phyloP scores from a whole-genome alignment of 1,284 basidiomycete species.

The Xerocomus alliaceus region DNA sequence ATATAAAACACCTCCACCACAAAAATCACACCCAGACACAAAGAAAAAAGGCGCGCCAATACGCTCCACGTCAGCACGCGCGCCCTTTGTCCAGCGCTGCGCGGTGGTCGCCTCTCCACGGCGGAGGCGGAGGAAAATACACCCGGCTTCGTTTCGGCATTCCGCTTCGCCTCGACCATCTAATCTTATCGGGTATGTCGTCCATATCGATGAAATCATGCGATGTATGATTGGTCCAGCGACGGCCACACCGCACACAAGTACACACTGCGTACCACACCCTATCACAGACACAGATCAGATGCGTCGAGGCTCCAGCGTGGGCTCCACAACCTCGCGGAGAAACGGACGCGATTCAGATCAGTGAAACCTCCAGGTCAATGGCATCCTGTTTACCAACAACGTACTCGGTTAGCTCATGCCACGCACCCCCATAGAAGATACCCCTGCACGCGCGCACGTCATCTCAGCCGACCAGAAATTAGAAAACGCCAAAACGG shows the following conservation, averaged over 20 bases:
- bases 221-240: conserved; percentile 12
- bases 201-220: conserved; percentile 29
- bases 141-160: conserved; percentile 11
- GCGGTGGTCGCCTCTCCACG: background rate
- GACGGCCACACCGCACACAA: background rate
- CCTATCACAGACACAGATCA: conserved; percentile 30
- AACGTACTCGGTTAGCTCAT: conserved; percentile 37
- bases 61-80: no score
- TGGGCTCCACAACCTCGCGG: conserved; percentile 40
- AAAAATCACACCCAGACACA: background rate
- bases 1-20: conserved; percentile 4
- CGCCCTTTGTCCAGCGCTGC: background rate
- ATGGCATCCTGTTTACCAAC: conserved; percentile 26
- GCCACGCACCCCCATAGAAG: conserved; percentile 25
- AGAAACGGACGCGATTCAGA: conserved; percentile 21
- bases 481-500: conserved; percentile 15
- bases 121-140: conserved; percentile 10
- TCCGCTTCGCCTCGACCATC: conserved; percentile 27
- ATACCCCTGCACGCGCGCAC: conserved; percentile 27
- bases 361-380: conserved; percentile 22
- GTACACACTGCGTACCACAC: conserved; percentile 11
- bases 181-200: conserved; percentile 39
- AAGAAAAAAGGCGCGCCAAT: background rate
- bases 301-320: conserved; percentile 38
- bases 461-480: conserved; percentile 27